These are phyloP conservation scores for Syzygium aromaticum DNA, from an alignment of 345 rosid species.

Conservation along the genomic window DNA sequence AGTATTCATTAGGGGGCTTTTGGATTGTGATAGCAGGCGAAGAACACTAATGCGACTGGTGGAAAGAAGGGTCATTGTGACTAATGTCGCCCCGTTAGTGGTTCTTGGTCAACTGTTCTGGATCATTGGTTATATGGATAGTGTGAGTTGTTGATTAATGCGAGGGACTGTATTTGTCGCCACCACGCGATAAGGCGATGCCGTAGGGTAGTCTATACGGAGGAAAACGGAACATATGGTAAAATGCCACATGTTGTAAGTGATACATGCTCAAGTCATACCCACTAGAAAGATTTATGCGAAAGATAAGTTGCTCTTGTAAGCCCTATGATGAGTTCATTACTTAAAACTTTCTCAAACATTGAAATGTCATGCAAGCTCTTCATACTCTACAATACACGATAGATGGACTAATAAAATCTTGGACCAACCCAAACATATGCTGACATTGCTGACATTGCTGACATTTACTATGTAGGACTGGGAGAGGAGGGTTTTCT, in stretches of 20 bases:
- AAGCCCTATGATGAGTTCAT: not conserved
- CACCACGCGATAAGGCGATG: not conserved
- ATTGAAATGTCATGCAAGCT: not conserved
- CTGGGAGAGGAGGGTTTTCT: not conserved
- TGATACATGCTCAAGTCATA: not conserved
- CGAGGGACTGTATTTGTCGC: not conserved
- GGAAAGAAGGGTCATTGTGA: not conserved
- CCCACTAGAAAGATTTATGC: not conserved
- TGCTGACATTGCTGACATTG: not conserved
- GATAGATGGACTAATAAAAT: not conserved
- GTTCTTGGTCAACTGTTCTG: not conserved
- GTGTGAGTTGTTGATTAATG: not conserved
- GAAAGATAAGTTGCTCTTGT: not conserved
- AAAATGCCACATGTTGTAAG: not conserved
- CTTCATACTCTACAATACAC: not conserved
- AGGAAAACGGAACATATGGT: not conserved
- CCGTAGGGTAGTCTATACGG: not conserved
- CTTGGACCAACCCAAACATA: not conserved
- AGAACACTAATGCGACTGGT: not conserved
- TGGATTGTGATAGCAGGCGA: not conserved
- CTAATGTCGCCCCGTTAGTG: not conserved
- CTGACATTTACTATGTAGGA: not conserved
- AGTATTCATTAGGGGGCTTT: not conserved
- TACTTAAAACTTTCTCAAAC: not conserved
- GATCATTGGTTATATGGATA: not conserved